Percentiles rank a stretch among this genome's conserved stretches.
Conservation (phyloP, 208 protist species). For the Wallacemonas sp. region DNA sequence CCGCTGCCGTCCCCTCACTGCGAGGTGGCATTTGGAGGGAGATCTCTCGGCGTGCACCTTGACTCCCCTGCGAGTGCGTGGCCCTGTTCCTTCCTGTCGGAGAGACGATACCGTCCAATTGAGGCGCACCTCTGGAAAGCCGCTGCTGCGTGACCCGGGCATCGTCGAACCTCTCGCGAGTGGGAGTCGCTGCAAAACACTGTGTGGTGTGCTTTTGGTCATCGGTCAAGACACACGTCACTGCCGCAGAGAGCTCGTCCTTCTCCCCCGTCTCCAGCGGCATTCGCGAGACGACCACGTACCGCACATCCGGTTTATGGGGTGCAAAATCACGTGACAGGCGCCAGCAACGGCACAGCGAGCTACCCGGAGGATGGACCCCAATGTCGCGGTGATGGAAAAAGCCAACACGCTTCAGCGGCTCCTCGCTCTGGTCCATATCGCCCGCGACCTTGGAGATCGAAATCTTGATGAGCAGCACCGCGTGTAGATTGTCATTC, state of each 20-base stretch:
- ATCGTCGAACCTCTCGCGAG: too few species aligned
- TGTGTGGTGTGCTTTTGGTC: constrained; percentile 3
- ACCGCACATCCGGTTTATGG: not conserved
- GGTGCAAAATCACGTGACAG: not conserved
- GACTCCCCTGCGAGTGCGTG: too few species aligned
- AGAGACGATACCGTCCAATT: not conserved
- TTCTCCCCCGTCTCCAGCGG: constrained; percentile 20
- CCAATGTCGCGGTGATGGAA: constrained; percentile 37
- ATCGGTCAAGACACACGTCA: not conserved
- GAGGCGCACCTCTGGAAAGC: too few species aligned
- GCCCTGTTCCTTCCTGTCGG: too few species aligned
- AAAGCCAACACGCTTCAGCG: constrained; percentile 31
- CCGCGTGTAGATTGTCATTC: constrained; percentile 11
- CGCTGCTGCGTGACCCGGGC: too few species aligned
- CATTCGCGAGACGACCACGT: constrained; percentile 37
- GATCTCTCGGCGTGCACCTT: too few species aligned
- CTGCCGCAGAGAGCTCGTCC: constrained; percentile 16
- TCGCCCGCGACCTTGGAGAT: constrained; percentile 36
- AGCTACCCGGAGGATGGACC: not conserved
- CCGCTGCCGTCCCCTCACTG: too few species aligned
- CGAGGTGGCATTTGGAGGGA: too few species aligned
- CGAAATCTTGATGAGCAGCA: constrained; percentile 24
- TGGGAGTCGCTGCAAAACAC: not conserved
- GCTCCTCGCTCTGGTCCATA: constrained; percentile 32
- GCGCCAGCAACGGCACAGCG: not conserved